These are phyloP conservation scores for Entomortierella parvispora DNA, from an alignment of 192 early-diverging fungal genomes.

Conservation along the genomic window DNA sequence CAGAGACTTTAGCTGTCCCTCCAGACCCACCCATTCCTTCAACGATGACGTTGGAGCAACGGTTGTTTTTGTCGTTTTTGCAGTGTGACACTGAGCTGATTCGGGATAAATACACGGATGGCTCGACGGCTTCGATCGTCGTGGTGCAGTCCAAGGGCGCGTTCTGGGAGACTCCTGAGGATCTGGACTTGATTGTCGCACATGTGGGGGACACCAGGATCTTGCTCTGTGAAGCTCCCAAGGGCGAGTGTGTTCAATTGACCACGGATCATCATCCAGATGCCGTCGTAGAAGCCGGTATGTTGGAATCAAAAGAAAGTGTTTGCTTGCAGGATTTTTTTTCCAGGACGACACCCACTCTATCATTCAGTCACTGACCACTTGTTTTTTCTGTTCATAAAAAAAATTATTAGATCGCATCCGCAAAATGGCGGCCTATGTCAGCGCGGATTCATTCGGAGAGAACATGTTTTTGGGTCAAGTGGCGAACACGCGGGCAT, in stretches of 20 bases:
- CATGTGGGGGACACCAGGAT: slow-evolving; percentile 78
- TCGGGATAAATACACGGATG: slow-evolving; percentile 56
- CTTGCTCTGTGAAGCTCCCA: slow-evolving; percentile 65
- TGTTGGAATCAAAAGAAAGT: background rate
- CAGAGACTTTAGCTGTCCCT: background rate
- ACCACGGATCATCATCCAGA: slow-evolving; percentile 77
- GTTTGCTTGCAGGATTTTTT: too few species aligned
- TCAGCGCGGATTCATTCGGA: slow-evolving; percentile 81
- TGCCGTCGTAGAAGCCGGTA: slow-evolving; percentile 57
- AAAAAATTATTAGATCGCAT: slow-evolving; percentile 61
- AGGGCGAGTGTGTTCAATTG: slow-evolving; percentile 66
- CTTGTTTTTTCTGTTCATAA: slow-evolving; percentile 3
- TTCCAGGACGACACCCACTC: too few species aligned
- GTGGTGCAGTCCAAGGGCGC: slow-evolving; percentile 72
- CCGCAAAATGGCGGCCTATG: slow-evolving; percentile 74
- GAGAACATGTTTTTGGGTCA: slow-evolving; percentile 74
- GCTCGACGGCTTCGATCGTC: slow-evolving; percentile 75
- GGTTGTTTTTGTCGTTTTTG: slow-evolving; percentile 72
- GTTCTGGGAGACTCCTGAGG: slow-evolving; percentile 72
- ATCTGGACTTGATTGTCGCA: slow-evolving; percentile 67
- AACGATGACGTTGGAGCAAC: slow-evolving; percentile 74
- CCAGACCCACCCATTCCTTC: background rate
- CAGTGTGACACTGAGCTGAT: slow-evolving; percentile 64
- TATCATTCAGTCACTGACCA: background rate
- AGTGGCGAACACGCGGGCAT: slow-evolving; percentile 72